Evolutionary conservation across 495 filamentous ascomycete species (phyloP), one percentile per base, ranked within the genome.

Genomic region (Acidiella bohemica): DNA sequence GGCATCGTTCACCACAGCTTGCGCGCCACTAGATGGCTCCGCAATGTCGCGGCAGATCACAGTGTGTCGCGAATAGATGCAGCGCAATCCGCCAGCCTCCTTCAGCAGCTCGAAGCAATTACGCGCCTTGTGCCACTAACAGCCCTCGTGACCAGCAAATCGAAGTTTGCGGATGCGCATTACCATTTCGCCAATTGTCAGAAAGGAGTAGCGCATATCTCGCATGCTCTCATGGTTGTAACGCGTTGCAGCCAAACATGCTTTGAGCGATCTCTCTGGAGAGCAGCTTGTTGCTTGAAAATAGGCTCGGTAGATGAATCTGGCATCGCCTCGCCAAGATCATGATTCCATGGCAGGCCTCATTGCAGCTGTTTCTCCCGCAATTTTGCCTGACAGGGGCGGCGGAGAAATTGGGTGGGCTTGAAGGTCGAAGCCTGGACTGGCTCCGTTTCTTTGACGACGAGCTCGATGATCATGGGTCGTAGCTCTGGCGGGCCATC

Each of bases 401-500:
- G 37, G 12, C 23, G 19, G 3, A n/a, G n/a, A 12, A 6, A 12
- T 12, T 21, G 35, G 19, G 13, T 14, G 37, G 13, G 11, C 23
- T 40, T 40, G 37, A 17, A 40, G 4, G 24, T 25, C 3, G 19
- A 10, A 12, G 26, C 14, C 7, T 18, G 5, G 37, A 28, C 26
- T 9, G 39, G 30, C 16, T 8, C 17, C 8, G 24, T 2, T 32
- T 20, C 28, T 33, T 18, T 13, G 19, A 47, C 20, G 9, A 47
- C 12, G 8, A 14, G 22, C 5, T 21, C 14, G 17, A 41, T 41
- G 44, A 47, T 39, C 20, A 16, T 27, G 16, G 8, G 11, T 9
- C 44, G 36, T 2, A 47, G 16, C 30, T 47, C 44, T 8, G 37
- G 37, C 6, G 29, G 44, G 11, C 41, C 28, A 13, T 47, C 44